These are phyloP conservation scores for Wickerhamiella alocasiicola DNA, from an alignment of 805 yeast species.

Conservation along the genomic window DNA sequence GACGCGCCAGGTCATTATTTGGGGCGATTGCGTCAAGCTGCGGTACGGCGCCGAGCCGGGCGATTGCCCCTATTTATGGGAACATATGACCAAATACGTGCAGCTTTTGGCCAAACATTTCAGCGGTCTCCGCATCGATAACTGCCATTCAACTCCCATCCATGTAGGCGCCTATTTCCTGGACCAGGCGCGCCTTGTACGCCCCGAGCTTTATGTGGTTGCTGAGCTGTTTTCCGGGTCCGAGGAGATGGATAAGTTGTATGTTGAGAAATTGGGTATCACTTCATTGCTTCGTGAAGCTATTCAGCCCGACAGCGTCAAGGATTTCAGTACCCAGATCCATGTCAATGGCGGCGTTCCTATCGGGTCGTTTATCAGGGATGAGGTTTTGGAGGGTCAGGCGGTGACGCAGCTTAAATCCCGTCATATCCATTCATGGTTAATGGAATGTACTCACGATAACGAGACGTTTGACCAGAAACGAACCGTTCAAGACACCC, in stretches of 20 bases:
- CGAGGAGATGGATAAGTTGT: constrained; percentile 77
- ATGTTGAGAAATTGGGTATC: constrained; percentile 82
- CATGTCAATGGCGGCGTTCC: constrained; percentile 94
- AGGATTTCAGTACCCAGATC: constrained; percentile 71
- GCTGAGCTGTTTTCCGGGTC: constrained; percentile 93
- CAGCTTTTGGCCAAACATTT: constrained; percentile 59
- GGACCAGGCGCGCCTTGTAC: constrained; percentile 74
- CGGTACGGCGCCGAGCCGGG: constrained; percentile 67
- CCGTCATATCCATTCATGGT: constrained; percentile 79
- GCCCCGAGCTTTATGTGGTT: constrained; percentile 81
- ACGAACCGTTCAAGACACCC: constrained; percentile 85
- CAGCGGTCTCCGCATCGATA: constrained; percentile 85
- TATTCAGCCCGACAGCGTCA: constrained; percentile 89
- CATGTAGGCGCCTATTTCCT: constrained; percentile 85
- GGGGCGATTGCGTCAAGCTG: constrained; percentile 95
- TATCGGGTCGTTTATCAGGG: constrained; percentile 77
- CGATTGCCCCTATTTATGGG: constrained; percentile 86
- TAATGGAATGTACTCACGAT: constrained; percentile 98
- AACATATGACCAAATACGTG: constrained; percentile 70
- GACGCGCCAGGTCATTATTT: constrained; percentile 83
- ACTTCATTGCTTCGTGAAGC: constrained; percentile 89
- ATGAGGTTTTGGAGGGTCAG: constrained; percentile 43
- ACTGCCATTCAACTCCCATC: constrained; percentile 91
- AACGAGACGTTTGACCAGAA: constrained; percentile 81
- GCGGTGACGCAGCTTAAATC: constrained; percentile 38